Base-by-base conservation (phyloP, 2,329 filamentous ascomycete genomes). In the Penicillium sp. region DNA sequence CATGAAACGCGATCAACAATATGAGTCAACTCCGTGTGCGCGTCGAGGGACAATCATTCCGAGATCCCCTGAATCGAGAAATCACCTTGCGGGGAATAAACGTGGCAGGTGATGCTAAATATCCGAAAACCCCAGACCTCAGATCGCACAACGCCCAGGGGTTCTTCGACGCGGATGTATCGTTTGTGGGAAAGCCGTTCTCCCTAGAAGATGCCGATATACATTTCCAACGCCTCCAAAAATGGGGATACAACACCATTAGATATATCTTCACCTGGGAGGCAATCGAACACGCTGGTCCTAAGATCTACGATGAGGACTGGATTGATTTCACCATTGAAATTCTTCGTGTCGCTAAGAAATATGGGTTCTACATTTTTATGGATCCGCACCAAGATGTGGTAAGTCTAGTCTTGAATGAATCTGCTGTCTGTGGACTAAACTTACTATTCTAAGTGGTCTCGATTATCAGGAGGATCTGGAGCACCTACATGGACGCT, bases 371-470 rank as follows among this genome's bases (percentile, higher is more conserved):
- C 73, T 96, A 95, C 69, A 82, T 99, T 49, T 97, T 97, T 72
- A 96, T 99, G 91, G 95, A 99, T 67, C 93, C 94, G 22, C 94
- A 99, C 73, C 94, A 99, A 79, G 94, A 99, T 78, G 93, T 97
- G 65, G 88, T 90, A 82, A 62, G 86, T 84, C 3, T 14, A 26
- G 4, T 20, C 11, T 14, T 5, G 4, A 20, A 11, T 20, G 11
- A 14, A 7, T 14, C 6, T 31, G 14, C 29, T 5, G 5, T 13
- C 9, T 14, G 3, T 5, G 11, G 0, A 14, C n/a, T 31, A 20
- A 31, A 50, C 70, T 77, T 55, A 77, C 48, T 18, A 42, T 20
- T 32, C 3, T 7, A 57, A 89, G 87, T 99, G 94, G 94, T 97
- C 93, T 32, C 84, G 94, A 53, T 94, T 94, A 69, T 92, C 90